Conservation (phyloP, 1,284 basidiomycete species). For the Puccinia hordei region DNA sequence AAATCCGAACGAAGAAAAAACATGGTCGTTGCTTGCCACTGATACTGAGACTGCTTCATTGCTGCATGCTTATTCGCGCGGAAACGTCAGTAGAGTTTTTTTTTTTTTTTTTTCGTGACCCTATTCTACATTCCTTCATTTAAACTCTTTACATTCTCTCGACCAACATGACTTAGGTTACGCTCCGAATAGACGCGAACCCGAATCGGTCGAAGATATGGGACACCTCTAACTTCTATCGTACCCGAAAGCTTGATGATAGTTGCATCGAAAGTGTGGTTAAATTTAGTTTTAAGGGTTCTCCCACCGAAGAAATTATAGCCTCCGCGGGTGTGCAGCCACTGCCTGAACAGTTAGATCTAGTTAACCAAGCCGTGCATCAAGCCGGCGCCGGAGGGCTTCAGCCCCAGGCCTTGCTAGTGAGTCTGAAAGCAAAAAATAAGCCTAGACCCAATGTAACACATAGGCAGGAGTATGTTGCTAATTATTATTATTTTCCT, state of each 20-base stretch:
- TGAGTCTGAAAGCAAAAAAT: not conserved
- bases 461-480: not conserved
- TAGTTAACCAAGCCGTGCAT: slow-evolving; percentile 22
- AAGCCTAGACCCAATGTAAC: not conserved
- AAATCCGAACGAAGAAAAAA: not conserved
- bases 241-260: slow-evolving; percentile 41
- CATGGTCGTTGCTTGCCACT: slow-evolving; percentile 42
- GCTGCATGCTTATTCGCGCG: slow-evolving; percentile 45
- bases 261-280: slow-evolving; percentile 39
- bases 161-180: not conserved
- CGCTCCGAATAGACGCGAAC: slow-evolving; percentile 11
- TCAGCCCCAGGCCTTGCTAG: slow-evolving; percentile 15
- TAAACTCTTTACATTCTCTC: not conserved
- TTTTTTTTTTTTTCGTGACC: not conserved
- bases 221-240: slow-evolving; percentile 28
- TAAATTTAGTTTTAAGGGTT: slow-evolving; percentile 10
- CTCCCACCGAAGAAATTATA: not conserved
- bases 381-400: slow-evolving; percentile 36
- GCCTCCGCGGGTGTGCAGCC: not conserved
- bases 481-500: no score
- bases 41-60: slow-evolving; percentile 46
- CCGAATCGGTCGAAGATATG: slow-evolving; percentile 39
- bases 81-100: slow-evolving; percentile 5
- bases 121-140: not conserved
- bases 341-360: not conserved